These are phyloP conservation scores for Neoboletus subvelutipes DNA, from an alignment of 768 basidiomycete genomes.

Conservation along the genomic window DNA sequence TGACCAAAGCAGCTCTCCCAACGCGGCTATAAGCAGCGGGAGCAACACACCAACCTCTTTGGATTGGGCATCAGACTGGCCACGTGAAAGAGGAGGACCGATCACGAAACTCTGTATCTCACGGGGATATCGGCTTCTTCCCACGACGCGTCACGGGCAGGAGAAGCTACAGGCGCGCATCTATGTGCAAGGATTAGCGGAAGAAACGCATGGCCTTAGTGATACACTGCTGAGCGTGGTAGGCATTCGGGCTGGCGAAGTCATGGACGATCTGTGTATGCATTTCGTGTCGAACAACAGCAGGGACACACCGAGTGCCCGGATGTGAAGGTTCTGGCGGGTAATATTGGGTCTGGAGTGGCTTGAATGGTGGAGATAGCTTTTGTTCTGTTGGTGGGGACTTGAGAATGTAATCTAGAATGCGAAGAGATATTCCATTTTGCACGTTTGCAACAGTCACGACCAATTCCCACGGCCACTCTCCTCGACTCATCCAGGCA, in stretches of 20 bases:
- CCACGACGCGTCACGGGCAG: conserved; percentile 8
- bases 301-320: background rate
- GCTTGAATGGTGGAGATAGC: background rate
- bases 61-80: conserved; percentile 23
- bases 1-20: background rate
- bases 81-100: conserved; percentile 8
- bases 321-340: conserved; percentile 4
- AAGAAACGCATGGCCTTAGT: conserved; percentile 39
- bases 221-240: conserved; percentile 50
- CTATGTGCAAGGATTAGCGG: conserved; percentile 39
- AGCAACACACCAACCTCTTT: conserved; percentile 15
- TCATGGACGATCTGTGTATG: conserved; percentile 38
- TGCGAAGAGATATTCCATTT: background rate
- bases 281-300: conserved; percentile 1
- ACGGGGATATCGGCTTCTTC: conserved; percentile 44
- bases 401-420: background rate
- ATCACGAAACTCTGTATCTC: conserved; percentile 32
- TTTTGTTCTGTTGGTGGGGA: background rate
- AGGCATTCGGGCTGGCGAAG: conserved; percentile 45
- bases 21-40: conserved; percentile 1
- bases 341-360: background rate
- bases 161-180: conserved; percentile 26
- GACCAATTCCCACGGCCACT: conserved; percentile 25
- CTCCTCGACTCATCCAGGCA: conserved; percentile 31
- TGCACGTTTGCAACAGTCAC: background rate